These are phyloP conservation scores for Verbascum thapsus DNA, from an alignment of 257 asterid species.

Conservation along the genomic window DNA sequence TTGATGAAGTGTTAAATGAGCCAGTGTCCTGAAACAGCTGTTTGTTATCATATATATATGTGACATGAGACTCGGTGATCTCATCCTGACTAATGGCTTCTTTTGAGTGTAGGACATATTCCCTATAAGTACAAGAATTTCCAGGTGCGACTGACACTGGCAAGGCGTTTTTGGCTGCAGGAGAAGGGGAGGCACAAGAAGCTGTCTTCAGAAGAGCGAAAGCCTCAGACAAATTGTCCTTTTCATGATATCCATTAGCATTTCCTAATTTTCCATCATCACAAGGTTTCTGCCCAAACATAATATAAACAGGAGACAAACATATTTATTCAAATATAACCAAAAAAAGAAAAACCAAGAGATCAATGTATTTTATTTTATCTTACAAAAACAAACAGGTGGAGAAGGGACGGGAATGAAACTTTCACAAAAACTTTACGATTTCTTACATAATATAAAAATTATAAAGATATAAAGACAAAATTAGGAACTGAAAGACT, in stretches of 20 bases:
- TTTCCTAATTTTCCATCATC: slow-evolving; percentile 50
- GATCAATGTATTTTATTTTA: slow-evolving; percentile 5
- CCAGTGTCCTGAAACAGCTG: slow-evolving; percentile 46
- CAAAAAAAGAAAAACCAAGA: background rate
- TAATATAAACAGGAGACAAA: slow-evolving; percentile 24
- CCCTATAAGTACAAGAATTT: slow-evolving; percentile 50
- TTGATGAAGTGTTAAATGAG: slow-evolving; percentile 38
- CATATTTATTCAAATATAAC: slow-evolving; percentile 24
- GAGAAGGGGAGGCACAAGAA: slow-evolving; percentile 41
- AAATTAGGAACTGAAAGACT: background rate
- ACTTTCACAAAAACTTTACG: no score
- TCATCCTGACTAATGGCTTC: slow-evolving; percentile 50
- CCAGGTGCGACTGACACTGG: slow-evolving; percentile 40
- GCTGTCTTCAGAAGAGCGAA: slow-evolving; percentile 43
- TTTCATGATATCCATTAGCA: slow-evolving; percentile 36
- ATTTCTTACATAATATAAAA: background rate
- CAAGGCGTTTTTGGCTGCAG: slow-evolving; percentile 36
- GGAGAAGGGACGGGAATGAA: slow-evolving; percentile 21
- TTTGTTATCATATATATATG: slow-evolving; percentile 38
- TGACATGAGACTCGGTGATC: slow-evolving; percentile 53
- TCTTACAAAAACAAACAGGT: slow-evolving; percentile 15
- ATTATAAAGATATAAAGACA: background rate
- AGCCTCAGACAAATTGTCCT: slow-evolving; percentile 46
- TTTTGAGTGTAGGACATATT: slow-evolving; percentile 47
- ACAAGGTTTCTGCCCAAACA: slow-evolving; percentile 47